phyloP scores from a whole-genome alignment of 257 asterid species.

The Nicotiana attenuata region DNA sequence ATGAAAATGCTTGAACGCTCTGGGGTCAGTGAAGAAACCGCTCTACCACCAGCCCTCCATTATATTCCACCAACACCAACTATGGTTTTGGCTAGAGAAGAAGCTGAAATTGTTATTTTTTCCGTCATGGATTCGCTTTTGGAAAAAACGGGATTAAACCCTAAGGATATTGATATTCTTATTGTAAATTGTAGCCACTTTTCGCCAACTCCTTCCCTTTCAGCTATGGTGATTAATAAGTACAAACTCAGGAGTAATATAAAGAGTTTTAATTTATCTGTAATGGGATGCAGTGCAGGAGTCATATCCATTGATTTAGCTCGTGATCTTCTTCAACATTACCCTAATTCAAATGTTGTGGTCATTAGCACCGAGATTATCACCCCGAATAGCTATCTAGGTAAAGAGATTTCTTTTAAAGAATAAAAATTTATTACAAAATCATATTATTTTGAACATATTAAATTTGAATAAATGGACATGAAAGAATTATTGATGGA shows the following conservation, averaged over 20 bases:
- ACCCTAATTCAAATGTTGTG: conserved; percentile 47
- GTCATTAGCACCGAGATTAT: conserved; percentile 41
- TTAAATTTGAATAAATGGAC: too few species aligned
- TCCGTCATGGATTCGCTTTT: conserved; percentile 48
- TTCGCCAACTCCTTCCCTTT: conserved; percentile 54
- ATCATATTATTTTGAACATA: too few species aligned
- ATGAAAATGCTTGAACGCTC: conserved; percentile 55
- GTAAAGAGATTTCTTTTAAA: conserved; percentile 7
- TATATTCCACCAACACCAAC: conserved; percentile 42
- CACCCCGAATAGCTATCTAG: conserved; percentile 19
- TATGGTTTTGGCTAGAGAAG: conserved; percentile 33
- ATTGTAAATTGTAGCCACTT: conserved; percentile 51
- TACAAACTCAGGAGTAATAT: conserved; percentile 51
- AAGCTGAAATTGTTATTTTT: conserved; percentile 47
- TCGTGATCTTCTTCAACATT: conserved; percentile 40
- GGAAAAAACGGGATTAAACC: conserved; percentile 34
- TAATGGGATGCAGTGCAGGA: conserved; percentile 70
- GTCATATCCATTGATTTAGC: conserved; percentile 52
- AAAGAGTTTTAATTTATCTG: conserved; percentile 54
- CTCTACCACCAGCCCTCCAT: conserved; percentile 43
- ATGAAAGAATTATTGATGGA: too few species aligned
- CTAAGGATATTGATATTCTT: conserved; percentile 39
- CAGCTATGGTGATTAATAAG: conserved; percentile 62
- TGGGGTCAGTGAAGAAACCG: conserved; percentile 57
- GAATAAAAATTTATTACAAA: too few species aligned